Evolutionary conservation across 139 green algal species (phyloP).

Genomic region (Auxenochlorella pyrenoidosa): DNA sequence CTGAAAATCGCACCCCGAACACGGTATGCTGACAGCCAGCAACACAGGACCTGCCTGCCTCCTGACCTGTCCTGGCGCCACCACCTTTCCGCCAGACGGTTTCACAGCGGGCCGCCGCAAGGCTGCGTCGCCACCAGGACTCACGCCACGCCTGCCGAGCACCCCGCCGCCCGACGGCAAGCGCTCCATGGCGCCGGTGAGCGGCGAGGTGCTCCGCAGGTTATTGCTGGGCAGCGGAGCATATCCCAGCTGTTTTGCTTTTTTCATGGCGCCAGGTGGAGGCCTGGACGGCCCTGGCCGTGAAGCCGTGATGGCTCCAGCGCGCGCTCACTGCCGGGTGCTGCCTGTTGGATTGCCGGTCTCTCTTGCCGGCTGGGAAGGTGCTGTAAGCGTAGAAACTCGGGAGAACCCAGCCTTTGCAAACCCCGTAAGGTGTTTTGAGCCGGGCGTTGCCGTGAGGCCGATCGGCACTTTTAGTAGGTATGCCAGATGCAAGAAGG

Average conservation of each 20-base stretch:
- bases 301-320: neutral
- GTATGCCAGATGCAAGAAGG: too few species aligned
- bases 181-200: neutral
- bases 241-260: slow-evolving; percentile 36
- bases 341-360: too few species aligned
- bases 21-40: too few species aligned
- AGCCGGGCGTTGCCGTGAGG: too few species aligned
- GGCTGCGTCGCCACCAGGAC: neutral
- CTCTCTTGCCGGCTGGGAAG: too few species aligned
- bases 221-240: slow-evolving; percentile 17
- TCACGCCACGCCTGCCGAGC: neutral
- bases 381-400: too few species aligned
- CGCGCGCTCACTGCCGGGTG: neutral
- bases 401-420: too few species aligned
- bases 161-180: neutral
- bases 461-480: too few species aligned
- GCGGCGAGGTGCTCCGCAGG: slow-evolving; percentile 22
- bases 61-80: slow-evolving; percentile 31
- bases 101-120: neutral
- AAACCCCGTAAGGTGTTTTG: too few species aligned
- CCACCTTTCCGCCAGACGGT: neutral
- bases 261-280: slow-evolving; percentile 20
- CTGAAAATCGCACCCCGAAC: too few species aligned
- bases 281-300: neutral
- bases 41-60: too few species aligned